Evolutionary conservation across 176 grass and related monocot genomes (phyloP).

Genomic region (Triticum dicoccoides): DNA sequence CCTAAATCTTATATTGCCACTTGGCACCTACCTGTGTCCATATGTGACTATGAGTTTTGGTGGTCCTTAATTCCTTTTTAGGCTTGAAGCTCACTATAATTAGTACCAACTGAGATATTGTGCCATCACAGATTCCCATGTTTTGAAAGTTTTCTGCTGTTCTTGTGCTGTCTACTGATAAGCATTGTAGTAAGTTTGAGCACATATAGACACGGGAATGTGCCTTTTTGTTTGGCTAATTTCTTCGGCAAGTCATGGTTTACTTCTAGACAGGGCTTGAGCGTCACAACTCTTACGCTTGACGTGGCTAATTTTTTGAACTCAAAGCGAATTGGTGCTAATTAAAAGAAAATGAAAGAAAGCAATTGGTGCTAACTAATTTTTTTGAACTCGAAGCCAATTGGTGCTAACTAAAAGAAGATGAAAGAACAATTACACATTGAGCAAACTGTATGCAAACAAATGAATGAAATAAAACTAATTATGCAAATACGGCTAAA

Average conservation of each 20-base stretch:
- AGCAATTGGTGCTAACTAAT: not conserved
- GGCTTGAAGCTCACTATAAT: not conserved
- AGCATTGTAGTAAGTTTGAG: not conserved
- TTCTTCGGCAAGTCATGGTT: not conserved
- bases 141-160: not conserved
- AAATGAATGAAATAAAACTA: not conserved
- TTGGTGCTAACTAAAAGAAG: not conserved
- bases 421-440: not conserved
- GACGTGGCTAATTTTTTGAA: not conserved
- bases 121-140: not conserved
- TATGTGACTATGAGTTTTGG: not conserved
- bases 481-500: not conserved
- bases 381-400: not conserved
- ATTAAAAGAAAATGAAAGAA: not conserved
- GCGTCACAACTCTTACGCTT: not conserved
- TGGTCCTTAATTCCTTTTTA: not conserved
- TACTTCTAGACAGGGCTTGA: not conserved
- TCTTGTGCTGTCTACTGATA: not conserved
- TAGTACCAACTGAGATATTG: not conserved
- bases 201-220: not conserved
- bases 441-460: not conserved
- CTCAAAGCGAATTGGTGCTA: not conserved
- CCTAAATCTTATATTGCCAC: not conserved
- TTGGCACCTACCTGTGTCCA: not conserved
- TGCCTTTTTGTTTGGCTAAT: constrained; percentile 23